Evolutionary conservation across 108 stramenopile species (phyloP), one percentile per base, ranked within the genome.

Genomic region (Asterionellopsis glacialis): DNA sequence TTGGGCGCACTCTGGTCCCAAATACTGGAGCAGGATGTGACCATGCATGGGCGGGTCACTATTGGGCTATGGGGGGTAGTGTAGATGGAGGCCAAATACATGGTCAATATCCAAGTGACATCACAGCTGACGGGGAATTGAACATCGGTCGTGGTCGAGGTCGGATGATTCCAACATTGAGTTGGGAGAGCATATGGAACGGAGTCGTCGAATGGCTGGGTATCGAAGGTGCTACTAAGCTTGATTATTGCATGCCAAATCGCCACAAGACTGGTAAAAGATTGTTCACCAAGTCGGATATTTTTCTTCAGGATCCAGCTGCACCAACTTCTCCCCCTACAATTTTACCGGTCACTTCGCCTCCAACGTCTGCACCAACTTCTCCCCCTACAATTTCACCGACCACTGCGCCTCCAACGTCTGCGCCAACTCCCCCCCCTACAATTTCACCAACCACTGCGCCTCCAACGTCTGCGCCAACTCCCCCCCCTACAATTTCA

Each of bases 141-240:
- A 73, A 75, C 41, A 48, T 78, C 50, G 84, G 75, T 14, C 69
- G 79, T 39, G 80, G 79, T 42, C 74, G 82, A 40, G 74, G 77
- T 3, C 72, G 83, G 18, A 41, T 91, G 23, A 80, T 91, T 21
- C 90, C 90, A 14, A 77, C 83, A 11, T 67, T 68, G 11, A 55
- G 67, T 0, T 91, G 90, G 90, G 90, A 91, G 12, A 57, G 68
- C 22, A 52, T 86, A 27, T 88, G 74, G 72, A 76, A 74, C 49
- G 78, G 68, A 2, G 45, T 83, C 13, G 78, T 75, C 16, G 51
- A 80, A 50, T 83, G 82, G 82, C 16, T 77, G 54, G 76, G 76
- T 18, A 55, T 69, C 13, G 58, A 56, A 45, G 57, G 50, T 40
- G 43, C 27, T 41, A 1, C 43, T 44, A 63, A 70, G 15, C 53